Base-by-base conservation (phyloP, 2,329 filamentous ascomycete species). In the Aspergillus novofumigatus region DNA sequence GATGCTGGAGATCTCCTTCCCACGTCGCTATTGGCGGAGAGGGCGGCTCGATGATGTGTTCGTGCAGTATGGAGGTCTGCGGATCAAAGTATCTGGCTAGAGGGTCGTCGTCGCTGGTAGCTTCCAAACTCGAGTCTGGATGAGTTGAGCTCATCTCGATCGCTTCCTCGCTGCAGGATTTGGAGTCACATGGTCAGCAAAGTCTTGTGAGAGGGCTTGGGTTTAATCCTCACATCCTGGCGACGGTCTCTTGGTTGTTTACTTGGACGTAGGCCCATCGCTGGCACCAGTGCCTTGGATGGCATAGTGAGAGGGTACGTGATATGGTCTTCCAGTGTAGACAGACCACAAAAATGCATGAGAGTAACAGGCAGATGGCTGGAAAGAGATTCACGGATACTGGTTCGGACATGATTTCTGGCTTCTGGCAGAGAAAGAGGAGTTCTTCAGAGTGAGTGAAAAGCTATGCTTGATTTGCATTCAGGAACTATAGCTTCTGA, bases 41-140 rank as follows among this genome's bases (percentile, higher is more conserved):
- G 35, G 49, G 44, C 2, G 49, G 60, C 3, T 57, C 51, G 3
- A 66, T 41, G 4, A 64, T 52, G 9, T 59, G 25, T 3, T 47
- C 25, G 50, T 58, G 48, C 25, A 69, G 35, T 21, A 53, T 45
- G 8, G 51, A 57, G 2, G 65, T 65, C 8, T 49, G 20, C 4
- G 56, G 57, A 57, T 69, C 57, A 51, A 69, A 68, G 49, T 63
- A 66, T 54, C 53, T 59, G 1, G 58, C 55, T 8, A 66, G 53
- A 10, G 50, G 59, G 45, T 21, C 42, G 47, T 32, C 26, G 28
- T 26, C 21, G 44, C 9, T 47, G 21, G 5, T 10, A 14, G 44
- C 10, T 47, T 47, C 44, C 10, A 9, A 47, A 2, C 10, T 25
- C 21, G 44, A 17, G 1, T 23, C 4, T 3, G 44, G 4, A 14